Percentiles rank a stretch among this genome's conserved stretches.
phyloP scores from a whole-genome alignment of 306 rosid species.

The Glycine soja region DNA sequence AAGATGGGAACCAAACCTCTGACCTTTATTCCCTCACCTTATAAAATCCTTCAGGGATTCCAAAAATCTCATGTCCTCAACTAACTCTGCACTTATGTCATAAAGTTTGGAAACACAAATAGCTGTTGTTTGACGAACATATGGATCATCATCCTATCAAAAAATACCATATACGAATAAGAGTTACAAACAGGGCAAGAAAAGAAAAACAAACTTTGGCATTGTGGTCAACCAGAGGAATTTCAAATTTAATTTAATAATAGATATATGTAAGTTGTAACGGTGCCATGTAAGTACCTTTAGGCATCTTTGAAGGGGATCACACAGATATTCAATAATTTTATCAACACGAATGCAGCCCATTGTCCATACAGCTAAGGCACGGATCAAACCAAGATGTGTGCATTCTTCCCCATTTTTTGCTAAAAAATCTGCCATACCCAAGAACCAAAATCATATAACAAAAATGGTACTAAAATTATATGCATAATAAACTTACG shows the following conservation, averaged over 20 bases:
- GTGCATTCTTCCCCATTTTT: no score
- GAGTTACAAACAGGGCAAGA: neutral
- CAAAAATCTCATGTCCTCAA: conserved; percentile 88
- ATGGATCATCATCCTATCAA: conserved; percentile 93
- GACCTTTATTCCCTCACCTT: no score
- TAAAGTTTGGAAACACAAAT: conserved; percentile 93
- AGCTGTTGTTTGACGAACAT: conserved; percentile 96
- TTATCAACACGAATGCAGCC: conserved; percentile 98
- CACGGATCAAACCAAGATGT: conserved; percentile 88
- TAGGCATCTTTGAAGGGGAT: conserved; percentile 96
- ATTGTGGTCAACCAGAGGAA: neutral
- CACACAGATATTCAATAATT: conserved; percentile 92
- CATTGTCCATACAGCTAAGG: conserved; percentile 97
- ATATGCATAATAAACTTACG: no score
- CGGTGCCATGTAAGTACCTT: conserved; percentile 60
- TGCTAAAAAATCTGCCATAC: no score
- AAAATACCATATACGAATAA: conserved; percentile 36
- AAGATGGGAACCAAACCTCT: no score
- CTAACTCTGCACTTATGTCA: conserved; percentile 93
- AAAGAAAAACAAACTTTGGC: neutral
- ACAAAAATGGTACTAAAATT: no score
- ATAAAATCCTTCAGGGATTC: conserved; percentile 84
- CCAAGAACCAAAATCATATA: no score
- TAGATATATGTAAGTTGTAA: neutral
- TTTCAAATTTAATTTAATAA: conserved; percentile 29